These are phyloP conservation scores for Xerocomus tenax DNA, from an alignment of 1,284 basidiomycete species.

Conservation along the genomic window DNA sequence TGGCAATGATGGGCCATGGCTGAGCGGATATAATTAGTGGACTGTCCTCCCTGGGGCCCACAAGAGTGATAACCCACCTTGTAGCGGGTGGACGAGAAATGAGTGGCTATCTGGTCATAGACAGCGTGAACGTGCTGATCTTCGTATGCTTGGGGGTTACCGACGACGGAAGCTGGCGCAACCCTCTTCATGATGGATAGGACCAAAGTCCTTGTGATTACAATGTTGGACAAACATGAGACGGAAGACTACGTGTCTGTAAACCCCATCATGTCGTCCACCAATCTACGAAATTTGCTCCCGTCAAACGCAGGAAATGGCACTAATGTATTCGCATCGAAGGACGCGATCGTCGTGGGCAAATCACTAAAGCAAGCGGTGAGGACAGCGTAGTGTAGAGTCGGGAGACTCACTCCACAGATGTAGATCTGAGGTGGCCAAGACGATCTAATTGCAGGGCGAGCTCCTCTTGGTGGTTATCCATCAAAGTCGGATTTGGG, in stretches of 20 bases:
- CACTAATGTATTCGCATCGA: conserved; percentile 41
- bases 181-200: conserved; percentile 21
- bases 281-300: conserved; percentile 51
- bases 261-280: conserved; percentile 73
- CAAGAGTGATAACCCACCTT: conserved; percentile 48
- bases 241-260: conserved; percentile 10
- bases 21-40: conserved; percentile 27
- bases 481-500: conserved; percentile 81
- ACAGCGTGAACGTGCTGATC: conserved; percentile 71
- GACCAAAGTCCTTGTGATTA: neutral
- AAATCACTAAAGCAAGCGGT: conserved; percentile 40
- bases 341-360: conserved; percentile 40
- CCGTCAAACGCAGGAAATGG: conserved; percentile 62
- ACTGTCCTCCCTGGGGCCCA: neutral
- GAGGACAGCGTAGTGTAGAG: conserved; percentile 4
- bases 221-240: neutral
- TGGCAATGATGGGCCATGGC: conserved; percentile 91
- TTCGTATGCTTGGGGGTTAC: conserved; percentile 56
- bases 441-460: conserved; percentile 60
- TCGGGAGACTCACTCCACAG: conserved; percentile 44
- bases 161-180: conserved; percentile 34
- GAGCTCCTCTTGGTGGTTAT: conserved; percentile 91
- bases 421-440: conserved; percentile 58
- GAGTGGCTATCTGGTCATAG: conserved; percentile 85
- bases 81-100: conserved; percentile 91